Conservation (phyloP, 495 filamentous ascomycete species). For the Paragyromitra xinjiangensis region DNA sequence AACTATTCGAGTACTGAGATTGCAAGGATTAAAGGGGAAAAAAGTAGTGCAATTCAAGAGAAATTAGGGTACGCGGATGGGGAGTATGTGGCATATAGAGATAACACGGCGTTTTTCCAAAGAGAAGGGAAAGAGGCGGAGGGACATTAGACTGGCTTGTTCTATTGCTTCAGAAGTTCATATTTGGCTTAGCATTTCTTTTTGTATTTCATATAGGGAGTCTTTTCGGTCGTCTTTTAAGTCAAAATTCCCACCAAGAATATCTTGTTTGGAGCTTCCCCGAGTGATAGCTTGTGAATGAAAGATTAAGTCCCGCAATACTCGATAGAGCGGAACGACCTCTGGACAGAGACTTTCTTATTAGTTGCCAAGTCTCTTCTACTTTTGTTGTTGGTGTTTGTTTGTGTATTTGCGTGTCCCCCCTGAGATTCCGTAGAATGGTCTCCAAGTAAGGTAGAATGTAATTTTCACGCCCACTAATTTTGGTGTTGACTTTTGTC, state of each 20-base stretch:
- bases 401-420: no score
- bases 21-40: slow-evolving; percentile 79
- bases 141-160: neutral
- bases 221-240: slow-evolving; percentile 21
- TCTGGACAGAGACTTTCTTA: neutral
- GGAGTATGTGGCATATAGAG: slow-evolving; percentile 89
- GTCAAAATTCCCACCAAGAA: neutral
- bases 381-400: no score
- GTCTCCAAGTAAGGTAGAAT: no score
- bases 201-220: slow-evolving; percentile 4
- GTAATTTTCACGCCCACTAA: neutral
- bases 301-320: neutral
- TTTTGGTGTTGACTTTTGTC: neutral
- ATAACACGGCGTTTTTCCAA: slow-evolving; percentile 83
- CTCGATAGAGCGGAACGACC: neutral
- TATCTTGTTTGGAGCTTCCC: neutral
- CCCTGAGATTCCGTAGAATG: no score
- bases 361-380: neutral
- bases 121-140: slow-evolving; percentile 44
- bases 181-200: neutral
- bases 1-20: slow-evolving; percentile 92
- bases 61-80: slow-evolving; percentile 90
- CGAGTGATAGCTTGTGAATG: slow-evolving; percentile 31
- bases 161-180: neutral
- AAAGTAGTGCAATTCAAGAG: slow-evolving; percentile 79